Conservation (phyloP, 2,329 filamentous ascomycete genomes). For the Colletotrichum destructivum region DNA sequence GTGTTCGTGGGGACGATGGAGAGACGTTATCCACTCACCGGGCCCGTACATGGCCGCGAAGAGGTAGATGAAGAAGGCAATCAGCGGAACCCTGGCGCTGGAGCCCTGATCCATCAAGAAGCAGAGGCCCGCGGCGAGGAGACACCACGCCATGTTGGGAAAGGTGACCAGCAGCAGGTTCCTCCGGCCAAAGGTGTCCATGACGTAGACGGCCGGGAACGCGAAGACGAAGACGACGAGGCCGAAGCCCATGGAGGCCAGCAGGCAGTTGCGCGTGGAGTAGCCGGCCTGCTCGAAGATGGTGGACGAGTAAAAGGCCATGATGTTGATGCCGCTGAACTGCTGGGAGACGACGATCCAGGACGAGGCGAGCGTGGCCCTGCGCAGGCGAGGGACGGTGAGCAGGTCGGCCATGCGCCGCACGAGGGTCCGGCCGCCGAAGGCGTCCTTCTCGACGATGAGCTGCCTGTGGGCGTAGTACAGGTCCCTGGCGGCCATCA, state of each 20-base stretch:
- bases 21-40: conserved; percentile 46
- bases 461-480: conserved; percentile 62
- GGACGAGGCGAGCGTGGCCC: conserved; percentile 55
- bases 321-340: conserved; percentile 57
- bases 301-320: conserved; percentile 66
- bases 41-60: conserved; percentile 68
- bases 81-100: conserved; percentile 61
- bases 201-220: conserved; percentile 71
- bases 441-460: conserved; percentile 56
- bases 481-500: conserved; percentile 73
- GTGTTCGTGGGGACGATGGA: background rate
- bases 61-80: conserved; percentile 71
- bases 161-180: conserved; percentile 62
- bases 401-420: conserved; percentile 63
- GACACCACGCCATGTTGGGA: conserved; percentile 59
- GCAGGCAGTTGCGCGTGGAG: conserved; percentile 57
- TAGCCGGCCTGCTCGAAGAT: conserved; percentile 64
- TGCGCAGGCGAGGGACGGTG: conserved; percentile 60
- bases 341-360: conserved; percentile 53
- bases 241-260: conserved; percentile 72
- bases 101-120: conserved; percentile 62
- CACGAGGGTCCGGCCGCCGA: conserved; percentile 57
- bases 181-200: conserved; percentile 71
- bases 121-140: conserved; percentile 61
- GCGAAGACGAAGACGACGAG: conserved; percentile 72